Conservation (phyloP, 2,329 filamentous ascomycete species). For the Lasiodiplodia sp. region DNA sequence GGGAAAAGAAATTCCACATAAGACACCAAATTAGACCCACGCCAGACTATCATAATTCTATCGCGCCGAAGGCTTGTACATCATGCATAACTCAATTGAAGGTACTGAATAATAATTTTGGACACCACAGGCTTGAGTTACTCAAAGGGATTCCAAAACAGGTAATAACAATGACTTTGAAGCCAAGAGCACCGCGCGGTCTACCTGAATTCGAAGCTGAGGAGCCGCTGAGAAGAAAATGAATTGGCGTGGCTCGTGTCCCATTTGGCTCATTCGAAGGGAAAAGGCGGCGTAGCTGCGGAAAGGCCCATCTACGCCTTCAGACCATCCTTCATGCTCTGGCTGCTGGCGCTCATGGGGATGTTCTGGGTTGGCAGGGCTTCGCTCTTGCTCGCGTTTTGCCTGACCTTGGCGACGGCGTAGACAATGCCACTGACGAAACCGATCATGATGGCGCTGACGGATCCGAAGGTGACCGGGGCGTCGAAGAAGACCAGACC, state of each 20-base stretch:
- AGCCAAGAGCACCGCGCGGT: constrained; percentile 3
- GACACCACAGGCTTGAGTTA: not conserved
- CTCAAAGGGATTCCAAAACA: constrained; percentile 6
- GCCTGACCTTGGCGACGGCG: constrained; percentile 82
- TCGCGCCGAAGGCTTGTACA: constrained; percentile 15
- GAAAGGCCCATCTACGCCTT: constrained; percentile 57
- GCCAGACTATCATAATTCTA: constrained; percentile 19
- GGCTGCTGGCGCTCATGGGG: constrained; percentile 86
- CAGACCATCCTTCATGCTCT: constrained; percentile 86
- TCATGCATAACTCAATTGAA: constrained; percentile 19
- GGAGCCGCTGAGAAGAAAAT: not conserved
- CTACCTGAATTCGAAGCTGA: not conserved
- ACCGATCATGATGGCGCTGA: constrained; percentile 88
- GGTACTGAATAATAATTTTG: constrained; percentile 8
- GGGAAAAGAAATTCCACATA: not conserved
- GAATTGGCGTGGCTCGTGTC: constrained; percentile 1
- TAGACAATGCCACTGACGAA: constrained; percentile 95
- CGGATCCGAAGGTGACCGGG: constrained; percentile 88
- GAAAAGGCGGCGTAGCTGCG: not conserved
- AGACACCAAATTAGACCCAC: constrained; percentile 14
- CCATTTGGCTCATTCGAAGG: constrained; percentile 20
- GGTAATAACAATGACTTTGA: not conserved
- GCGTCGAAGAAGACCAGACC: constrained; percentile 96
- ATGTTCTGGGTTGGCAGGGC: constrained; percentile 72
- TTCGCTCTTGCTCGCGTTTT: constrained; percentile 68